A percentile compares a stretch with the other conserved stretches of the same genome.
Evolutionary conservation across 768 basidiomycete species (phyloP).

Genomic region (Mycena rebaudengoi): DNA sequence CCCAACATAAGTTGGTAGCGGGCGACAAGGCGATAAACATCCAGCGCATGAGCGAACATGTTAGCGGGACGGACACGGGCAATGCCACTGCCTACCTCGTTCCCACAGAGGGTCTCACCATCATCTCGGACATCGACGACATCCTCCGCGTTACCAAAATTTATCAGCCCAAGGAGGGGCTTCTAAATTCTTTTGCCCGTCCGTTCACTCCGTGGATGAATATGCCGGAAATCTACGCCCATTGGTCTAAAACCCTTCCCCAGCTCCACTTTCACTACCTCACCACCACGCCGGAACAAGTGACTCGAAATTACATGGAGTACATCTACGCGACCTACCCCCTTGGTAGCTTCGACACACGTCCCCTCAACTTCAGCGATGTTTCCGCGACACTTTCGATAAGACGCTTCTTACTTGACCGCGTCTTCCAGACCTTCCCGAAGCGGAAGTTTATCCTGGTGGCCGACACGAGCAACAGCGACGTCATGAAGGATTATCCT

Average conservation of each 20-base stretch:
- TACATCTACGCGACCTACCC: conserved; percentile 41
- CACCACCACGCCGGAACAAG: conserved; percentile 42
- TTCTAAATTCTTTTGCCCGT: conserved; percentile 40
- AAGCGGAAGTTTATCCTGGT: conserved; percentile 36
- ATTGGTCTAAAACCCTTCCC: conserved; percentile 34
- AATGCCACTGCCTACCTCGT: conserved; percentile 42
- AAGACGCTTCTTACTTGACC: conserved; percentile 35
- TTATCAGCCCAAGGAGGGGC: conserved; percentile 40
- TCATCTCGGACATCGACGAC: conserved; percentile 45
- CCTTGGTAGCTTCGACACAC: conserved; percentile 40
- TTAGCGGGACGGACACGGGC: conserved; percentile 9
- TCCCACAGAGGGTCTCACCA: conserved; percentile 35
- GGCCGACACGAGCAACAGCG: conserved; percentile 25
- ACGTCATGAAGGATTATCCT: conserved; percentile 26
- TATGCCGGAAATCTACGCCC: conserved; percentile 37
- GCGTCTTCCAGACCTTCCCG: conserved; percentile 42
- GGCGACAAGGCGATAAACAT: conserved; percentile 7
- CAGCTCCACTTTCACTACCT: conserved; percentile 43
- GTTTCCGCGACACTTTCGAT: conserved; percentile 37
- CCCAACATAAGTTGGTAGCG: neutral
- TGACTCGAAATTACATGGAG: conserved; percentile 41
- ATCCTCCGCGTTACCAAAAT: conserved; percentile 44
- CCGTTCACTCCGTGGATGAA: conserved; percentile 38
- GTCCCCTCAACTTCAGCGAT: conserved; percentile 41
- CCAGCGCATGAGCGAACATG: conserved; percentile 6